Evolutionary conservation across 768 basidiomycete species (phyloP).

Genomic region (Cyathus striatus): DNA sequence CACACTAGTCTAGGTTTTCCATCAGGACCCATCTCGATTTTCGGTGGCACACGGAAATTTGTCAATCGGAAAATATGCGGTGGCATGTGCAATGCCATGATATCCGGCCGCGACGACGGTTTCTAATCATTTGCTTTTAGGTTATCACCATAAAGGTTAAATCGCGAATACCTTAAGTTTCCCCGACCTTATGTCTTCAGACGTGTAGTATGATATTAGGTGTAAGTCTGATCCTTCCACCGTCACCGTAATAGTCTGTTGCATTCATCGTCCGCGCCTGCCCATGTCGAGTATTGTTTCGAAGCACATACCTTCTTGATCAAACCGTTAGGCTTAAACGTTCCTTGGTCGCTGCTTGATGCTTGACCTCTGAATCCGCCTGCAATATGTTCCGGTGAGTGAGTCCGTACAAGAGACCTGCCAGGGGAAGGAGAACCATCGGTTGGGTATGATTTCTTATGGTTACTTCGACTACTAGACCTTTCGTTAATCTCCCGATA

Average conservation of each 20-base stretch:
- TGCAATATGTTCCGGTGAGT: slow-evolving; percentile 34
- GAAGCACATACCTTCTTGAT: slow-evolving; percentile 65
- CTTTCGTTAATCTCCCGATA: slow-evolving; percentile 79
- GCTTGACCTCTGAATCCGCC: slow-evolving; percentile 25
- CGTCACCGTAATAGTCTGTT: slow-evolving; percentile 79
- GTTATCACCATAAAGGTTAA: slow-evolving; percentile 5
- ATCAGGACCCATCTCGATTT: slow-evolving; percentile 69
- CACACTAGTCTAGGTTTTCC: slow-evolving; percentile 64
- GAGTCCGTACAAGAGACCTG: slow-evolving; percentile 29
- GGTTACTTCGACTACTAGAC: slow-evolving; percentile 47
- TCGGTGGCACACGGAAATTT: slow-evolving; percentile 81
- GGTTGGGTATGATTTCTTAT: slow-evolving; percentile 45
- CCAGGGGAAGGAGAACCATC: slow-evolving; percentile 43
- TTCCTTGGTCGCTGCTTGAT: slow-evolving; percentile 40
- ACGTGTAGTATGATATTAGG: slow-evolving; percentile 79
- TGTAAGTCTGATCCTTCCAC: slow-evolving; percentile 79
- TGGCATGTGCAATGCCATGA: slow-evolving; percentile 69
- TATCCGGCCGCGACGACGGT: slow-evolving; percentile 66
- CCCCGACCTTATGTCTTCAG: slow-evolving; percentile 70
- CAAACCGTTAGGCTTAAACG: slow-evolving; percentile 67
- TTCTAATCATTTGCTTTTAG: slow-evolving; percentile 35
- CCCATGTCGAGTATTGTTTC: slow-evolving; percentile 1
- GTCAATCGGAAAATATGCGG: slow-evolving; percentile 74
- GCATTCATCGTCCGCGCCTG: background rate
- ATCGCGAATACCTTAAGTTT: slow-evolving; percentile 42